These are phyloP conservation scores for Starmera caribaea DNA, from an alignment of 805 yeast species.

Conservation along the genomic window DNA sequence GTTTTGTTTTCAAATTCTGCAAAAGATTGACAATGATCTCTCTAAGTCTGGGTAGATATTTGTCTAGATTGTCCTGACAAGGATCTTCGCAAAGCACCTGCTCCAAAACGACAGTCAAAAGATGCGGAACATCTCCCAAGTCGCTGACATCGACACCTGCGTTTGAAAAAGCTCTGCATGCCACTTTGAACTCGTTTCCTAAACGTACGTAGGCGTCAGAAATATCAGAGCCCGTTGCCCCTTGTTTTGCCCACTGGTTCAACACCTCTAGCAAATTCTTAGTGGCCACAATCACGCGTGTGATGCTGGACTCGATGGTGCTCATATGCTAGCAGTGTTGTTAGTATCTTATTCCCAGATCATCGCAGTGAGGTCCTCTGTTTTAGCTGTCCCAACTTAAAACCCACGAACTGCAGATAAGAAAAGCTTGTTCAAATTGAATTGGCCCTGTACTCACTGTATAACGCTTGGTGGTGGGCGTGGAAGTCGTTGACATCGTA, in stretches of 20 bases:
- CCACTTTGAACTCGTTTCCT: constrained; percentile 88
- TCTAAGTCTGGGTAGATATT: constrained; percentile 74
- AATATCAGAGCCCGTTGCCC: constrained; percentile 75
- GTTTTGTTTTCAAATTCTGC: constrained; percentile 74
- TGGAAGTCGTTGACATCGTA: no score
- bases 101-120: constrained; percentile 71
- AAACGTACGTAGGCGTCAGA: constrained; percentile 85
- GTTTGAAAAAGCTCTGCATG: constrained; percentile 67
- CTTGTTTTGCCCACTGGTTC: constrained; percentile 81
- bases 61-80: constrained; percentile 70
- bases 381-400: not conserved
- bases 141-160: constrained; percentile 78
- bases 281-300: constrained; percentile 76
- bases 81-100: constrained; percentile 80
- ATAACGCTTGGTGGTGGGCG: no score
- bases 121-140: constrained; percentile 84
- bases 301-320: constrained; percentile 70
- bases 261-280: constrained; percentile 79
- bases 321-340: constrained; percentile 18
- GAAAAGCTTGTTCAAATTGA: no score
- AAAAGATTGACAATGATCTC: constrained; percentile 76
- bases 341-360: constrained; percentile 1
- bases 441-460: no score
- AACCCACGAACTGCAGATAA: not conserved
- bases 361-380: no score